These are phyloP conservation scores for Neonectria faginata DNA, from an alignment of 2,329 filamentous ascomycete species.

Conservation along the genomic window DNA sequence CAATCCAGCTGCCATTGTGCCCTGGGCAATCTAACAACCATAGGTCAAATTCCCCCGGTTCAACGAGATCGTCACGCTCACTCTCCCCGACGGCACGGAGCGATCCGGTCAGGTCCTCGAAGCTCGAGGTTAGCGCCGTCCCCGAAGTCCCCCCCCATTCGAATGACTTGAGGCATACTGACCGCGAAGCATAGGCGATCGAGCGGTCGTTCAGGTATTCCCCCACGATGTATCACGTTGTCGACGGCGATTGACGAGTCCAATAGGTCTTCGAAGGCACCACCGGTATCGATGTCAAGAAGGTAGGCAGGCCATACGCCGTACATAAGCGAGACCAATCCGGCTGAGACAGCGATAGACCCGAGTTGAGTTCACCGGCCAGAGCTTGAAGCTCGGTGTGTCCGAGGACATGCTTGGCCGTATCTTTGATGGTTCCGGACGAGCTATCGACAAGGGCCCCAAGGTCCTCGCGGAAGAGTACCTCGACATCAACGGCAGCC, in stretches of 20 bases:
- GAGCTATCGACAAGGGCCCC: constrained; percentile 98
- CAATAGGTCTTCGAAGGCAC: constrained; percentile 95
- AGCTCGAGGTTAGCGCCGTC: constrained; percentile 79
- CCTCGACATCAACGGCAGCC: constrained; percentile 98
- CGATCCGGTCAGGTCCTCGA: constrained; percentile 96
- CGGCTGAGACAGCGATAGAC: constrained; percentile 68
- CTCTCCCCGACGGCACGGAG: constrained; percentile 93
- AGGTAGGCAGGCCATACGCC: constrained; percentile 67
- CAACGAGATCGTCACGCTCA: constrained; percentile 98
- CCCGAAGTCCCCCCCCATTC: constrained; percentile 17
- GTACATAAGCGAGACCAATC: constrained; percentile 13
- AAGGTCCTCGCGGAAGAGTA: constrained; percentile 99
- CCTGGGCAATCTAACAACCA: constrained; percentile 42
- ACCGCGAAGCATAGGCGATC: constrained; percentile 72
- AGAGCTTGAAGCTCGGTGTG: constrained; percentile 98
- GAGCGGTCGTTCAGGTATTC: constrained; percentile 92
- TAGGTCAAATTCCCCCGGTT: constrained; percentile 97
- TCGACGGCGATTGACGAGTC: constrained; percentile 41
- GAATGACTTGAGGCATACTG: constrained; percentile 35
- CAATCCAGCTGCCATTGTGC: constrained; percentile 14
- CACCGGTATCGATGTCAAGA: constrained; percentile 97
- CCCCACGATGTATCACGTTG: constrained; percentile 24
- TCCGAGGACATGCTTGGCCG: constrained; percentile 99
- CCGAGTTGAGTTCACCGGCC: constrained; percentile 95
- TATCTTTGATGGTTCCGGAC: constrained; percentile 97